Evolutionary conservation across 2,329 filamentous ascomycete genomes (phyloP).

Genomic region (Aquanectria penicillioides): DNA sequence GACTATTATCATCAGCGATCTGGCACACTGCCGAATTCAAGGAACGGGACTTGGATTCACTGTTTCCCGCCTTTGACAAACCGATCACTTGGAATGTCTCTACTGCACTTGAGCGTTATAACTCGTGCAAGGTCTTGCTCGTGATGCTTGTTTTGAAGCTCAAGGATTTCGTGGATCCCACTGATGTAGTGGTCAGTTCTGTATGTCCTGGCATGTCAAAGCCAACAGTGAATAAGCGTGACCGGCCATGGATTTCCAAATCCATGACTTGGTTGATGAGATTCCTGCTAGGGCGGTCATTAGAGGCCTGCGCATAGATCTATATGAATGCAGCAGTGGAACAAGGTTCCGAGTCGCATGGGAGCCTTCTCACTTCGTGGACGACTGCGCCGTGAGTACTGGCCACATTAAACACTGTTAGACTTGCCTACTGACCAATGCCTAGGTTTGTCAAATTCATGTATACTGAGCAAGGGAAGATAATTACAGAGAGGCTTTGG

Average conservation of each 20-base stretch:
- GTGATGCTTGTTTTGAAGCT: not conserved
- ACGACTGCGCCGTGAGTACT: not conserved
- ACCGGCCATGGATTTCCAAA: not conserved
- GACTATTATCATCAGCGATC: not conserved
- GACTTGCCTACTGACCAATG: not conserved
- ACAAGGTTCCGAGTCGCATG: not conserved
- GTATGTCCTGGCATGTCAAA: not conserved
- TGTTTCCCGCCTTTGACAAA: not conserved
- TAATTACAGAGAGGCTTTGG: not conserved
- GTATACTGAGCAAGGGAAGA: not conserved
- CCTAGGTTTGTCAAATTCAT: not conserved
- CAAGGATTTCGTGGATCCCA: not conserved
- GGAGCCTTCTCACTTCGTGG: not conserved
- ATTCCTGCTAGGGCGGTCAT: not conserved
- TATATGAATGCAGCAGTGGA: not conserved
- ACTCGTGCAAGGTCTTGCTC: not conserved
- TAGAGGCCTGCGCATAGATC: not conserved
- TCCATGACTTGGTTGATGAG: not conserved
- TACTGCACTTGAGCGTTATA: not conserved
- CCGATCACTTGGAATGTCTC: not conserved
- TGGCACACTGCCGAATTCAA: not conserved
- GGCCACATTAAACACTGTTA: no score
- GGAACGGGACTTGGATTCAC: not conserved
- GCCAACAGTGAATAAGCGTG: not conserved
- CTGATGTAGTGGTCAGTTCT: not conserved